These are phyloP conservation scores for Erucastrum elatum DNA, from an alignment of 345 rosid genomes.

Conservation along the genomic window DNA sequence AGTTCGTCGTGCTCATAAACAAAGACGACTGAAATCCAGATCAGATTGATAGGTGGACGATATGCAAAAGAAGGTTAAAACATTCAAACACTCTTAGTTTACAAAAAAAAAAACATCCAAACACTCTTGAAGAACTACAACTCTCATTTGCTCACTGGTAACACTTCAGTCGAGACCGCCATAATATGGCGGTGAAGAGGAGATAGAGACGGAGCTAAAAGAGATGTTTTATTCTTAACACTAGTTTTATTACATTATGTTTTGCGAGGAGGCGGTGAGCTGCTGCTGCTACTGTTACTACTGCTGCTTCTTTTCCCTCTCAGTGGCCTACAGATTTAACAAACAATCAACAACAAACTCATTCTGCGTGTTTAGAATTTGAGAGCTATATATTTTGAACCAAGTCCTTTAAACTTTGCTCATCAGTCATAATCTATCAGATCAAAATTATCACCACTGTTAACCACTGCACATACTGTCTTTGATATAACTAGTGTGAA, in stretches of 20 bases:
- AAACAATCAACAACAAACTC: background rate
- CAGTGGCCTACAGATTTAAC: conserved; percentile 58
- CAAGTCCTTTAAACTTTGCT: background rate
- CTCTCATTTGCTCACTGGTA: conserved; percentile 24
- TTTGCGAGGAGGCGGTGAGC: conserved; percentile 78
- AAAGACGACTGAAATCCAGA: conserved; percentile 1
- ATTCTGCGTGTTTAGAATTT: background rate
- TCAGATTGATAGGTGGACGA: background rate
- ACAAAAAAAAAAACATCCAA: too few species aligned
- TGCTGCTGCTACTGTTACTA: conserved; percentile 87
- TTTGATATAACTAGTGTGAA: background rate
- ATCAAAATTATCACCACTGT: background rate
- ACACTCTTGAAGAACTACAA: conserved; percentile 5
- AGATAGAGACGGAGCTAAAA: background rate
- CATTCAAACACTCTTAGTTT: conserved; percentile 8
- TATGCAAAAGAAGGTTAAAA: background rate
- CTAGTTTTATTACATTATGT: conserved; percentile 12
- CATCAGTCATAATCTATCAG: background rate
- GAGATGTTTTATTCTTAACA: background rate
- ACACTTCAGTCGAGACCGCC: background rate
- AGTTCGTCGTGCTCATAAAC: background rate
- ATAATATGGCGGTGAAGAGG: background rate
- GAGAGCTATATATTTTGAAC: background rate
- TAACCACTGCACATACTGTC: background rate
- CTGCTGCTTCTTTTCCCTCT: conserved; percentile 84